Percentiles rank a stretch among this genome's conserved stretches.
phyloP scores from a whole-genome alignment of 1,139 yeast species.

The Candida pseudoviswanathii region DNA sequence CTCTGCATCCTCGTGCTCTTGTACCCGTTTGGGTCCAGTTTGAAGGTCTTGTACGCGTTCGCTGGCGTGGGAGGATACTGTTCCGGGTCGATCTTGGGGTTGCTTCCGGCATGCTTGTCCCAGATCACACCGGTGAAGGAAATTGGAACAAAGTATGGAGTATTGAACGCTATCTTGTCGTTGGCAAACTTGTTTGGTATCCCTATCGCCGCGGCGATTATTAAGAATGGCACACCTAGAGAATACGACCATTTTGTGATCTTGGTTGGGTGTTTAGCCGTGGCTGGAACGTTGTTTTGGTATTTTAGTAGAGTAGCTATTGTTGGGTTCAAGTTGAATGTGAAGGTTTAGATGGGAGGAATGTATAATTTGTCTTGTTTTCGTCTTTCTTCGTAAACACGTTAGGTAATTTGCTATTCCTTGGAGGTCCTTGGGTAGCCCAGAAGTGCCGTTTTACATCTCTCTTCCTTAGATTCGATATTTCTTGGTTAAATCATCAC shows the following conservation, averaged over 20 bases:
- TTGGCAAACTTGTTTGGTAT: slow-evolving; percentile 44
- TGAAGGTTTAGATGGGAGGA: slow-evolving; percentile 25
- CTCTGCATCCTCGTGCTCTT: slow-evolving; percentile 37
- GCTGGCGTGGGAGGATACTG: slow-evolving; percentile 38
- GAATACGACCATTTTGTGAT: slow-evolving; percentile 38
- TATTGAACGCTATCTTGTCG: slow-evolving; percentile 41
- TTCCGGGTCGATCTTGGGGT: slow-evolving; percentile 32
- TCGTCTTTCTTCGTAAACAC: no score
- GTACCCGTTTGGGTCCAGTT: slow-evolving; percentile 41
- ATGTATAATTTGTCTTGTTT: neutral
- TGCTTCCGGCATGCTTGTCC: slow-evolving; percentile 45
- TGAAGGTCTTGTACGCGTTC: slow-evolving; percentile 36
- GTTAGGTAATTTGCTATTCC: no score
- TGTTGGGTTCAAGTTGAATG: slow-evolving; percentile 36
- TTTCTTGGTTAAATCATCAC: no score
- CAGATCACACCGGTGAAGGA: slow-evolving; percentile 39
- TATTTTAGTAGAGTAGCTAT: slow-evolving; percentile 30
- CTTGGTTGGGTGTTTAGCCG: slow-evolving; percentile 35
- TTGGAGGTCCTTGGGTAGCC: no score
- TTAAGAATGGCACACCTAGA: slow-evolving; percentile 32
- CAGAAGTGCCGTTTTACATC: no score
- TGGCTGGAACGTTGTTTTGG: slow-evolving; percentile 36
- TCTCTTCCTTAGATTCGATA: no score
- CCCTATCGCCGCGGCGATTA: slow-evolving; percentile 49
- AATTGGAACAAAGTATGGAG: slow-evolving; percentile 46